phyloP scores from a whole-genome alignment of 108 stramenopile genomes.

The Cyclostephanos tholiformis region DNA sequence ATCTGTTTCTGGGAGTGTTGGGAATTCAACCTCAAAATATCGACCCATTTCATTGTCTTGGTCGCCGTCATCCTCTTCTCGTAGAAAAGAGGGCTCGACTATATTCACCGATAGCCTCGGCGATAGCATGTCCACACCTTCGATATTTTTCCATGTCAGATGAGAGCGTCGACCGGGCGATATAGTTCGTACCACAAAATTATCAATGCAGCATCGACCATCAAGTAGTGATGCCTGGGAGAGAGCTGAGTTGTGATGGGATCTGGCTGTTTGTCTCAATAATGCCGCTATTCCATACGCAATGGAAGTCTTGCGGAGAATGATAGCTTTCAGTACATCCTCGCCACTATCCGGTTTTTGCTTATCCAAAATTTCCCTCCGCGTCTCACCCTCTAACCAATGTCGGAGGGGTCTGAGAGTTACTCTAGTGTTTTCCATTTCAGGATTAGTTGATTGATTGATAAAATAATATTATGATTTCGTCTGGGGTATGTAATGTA shows the following conservation, averaged over 20 bases:
- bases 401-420: conserved; percentile 8
- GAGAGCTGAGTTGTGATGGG: not conserved
- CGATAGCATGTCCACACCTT: conserved; percentile 41
- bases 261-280: conserved; percentile 15
- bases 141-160: conserved; percentile 16
- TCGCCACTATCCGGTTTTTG: no score
- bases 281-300: conserved; percentile 10
- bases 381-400: not conserved
- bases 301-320: conserved; percentile 31
- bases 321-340: not conserved
- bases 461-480: no score
- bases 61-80: conserved; percentile 8
- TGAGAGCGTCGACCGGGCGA: not conserved
- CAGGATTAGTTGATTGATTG: no score
- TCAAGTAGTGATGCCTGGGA: not conserved
- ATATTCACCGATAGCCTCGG: conserved; percentile 16
- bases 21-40: conserved; percentile 13
- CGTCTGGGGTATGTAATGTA: no score
- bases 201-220: not conserved
- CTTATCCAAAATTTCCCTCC: not conserved
- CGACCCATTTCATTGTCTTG: not conserved
- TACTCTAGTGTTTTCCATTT: no score
- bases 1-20: conserved; percentile 1
- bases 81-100: conserved; percentile 8
- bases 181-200: not conserved